These are phyloP conservation scores for Gypsophila paniculata DNA, from an alignment of 179 eudicot genomes.

Conservation along the genomic window DNA sequence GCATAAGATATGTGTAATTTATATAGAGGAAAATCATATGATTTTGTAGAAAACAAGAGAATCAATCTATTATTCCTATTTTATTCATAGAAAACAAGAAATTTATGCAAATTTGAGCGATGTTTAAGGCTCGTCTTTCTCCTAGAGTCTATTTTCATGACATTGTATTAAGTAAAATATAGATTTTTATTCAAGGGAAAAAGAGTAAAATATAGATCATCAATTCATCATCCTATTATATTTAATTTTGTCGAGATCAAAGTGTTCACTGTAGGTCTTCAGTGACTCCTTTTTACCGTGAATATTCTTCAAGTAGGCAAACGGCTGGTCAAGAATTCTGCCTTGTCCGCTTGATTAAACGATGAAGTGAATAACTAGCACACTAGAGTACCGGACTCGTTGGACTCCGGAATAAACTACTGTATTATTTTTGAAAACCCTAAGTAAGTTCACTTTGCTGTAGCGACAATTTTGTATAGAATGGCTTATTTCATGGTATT, in stretches of 20 bases:
- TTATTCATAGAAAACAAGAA: slow-evolving; percentile 17
- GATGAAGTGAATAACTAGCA: too few relatives aligned
- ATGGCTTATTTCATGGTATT: neutral
- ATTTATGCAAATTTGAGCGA: slow-evolving; percentile 19
- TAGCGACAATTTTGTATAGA: slow-evolving; percentile 19
- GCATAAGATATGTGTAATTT: neutral
- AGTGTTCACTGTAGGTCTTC: too few relatives aligned
- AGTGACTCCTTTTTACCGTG: too few relatives aligned
- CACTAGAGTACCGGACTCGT: too few relatives aligned
- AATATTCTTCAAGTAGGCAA: too few relatives aligned
- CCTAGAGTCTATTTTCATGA: slow-evolving; percentile 17
- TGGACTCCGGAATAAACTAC: too few relatives aligned
- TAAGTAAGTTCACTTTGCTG: slow-evolving; percentile 20
- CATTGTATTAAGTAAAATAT: neutral
- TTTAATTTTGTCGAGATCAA: too few relatives aligned
- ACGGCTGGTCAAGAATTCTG: too few relatives aligned
- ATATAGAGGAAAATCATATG: slow-evolving; percentile 9
- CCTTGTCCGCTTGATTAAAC: too few relatives aligned
- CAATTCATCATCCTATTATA: too few relatives aligned
- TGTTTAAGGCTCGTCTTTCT: slow-evolving; percentile 34
- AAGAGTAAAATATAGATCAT: neutral
- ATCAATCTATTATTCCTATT: slow-evolving; percentile 4
- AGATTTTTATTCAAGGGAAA: neutral
- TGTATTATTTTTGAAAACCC: neutral
- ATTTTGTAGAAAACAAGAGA: slow-evolving; percentile 14